Evolutionary conservation across 169 alveolate species (phyloP).

Genomic region (Plasmodium chabaudi): DNA sequence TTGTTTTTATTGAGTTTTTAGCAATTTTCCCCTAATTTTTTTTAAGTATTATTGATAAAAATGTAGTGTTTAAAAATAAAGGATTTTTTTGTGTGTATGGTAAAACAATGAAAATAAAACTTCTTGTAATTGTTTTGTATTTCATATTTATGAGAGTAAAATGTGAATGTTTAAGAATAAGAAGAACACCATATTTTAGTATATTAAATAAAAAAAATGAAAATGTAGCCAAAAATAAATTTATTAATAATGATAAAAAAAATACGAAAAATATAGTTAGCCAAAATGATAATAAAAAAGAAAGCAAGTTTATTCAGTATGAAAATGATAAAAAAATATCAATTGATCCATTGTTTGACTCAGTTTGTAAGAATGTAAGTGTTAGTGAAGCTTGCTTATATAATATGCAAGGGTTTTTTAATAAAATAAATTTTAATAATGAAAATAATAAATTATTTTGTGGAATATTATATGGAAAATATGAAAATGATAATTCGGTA

Average conservation of each 20-base stretch:
- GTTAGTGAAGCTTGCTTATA: slow-evolving; percentile 76
- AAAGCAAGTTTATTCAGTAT: slow-evolving; percentile 51
- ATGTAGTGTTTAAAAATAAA: slow-evolving; percentile 8
- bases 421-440: slow-evolving; percentile 20
- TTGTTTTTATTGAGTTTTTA: too few species aligned
- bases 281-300: slow-evolving; percentile 1
- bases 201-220: not conserved
- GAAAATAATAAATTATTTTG: slow-evolving; percentile 19
- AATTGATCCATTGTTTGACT: slow-evolving; percentile 42
- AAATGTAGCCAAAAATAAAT: not conserved
- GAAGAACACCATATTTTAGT: not conserved
- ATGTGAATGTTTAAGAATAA: slow-evolving; percentile 19
- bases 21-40: too few species aligned
- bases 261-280: not conserved
- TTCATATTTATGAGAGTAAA: slow-evolving; percentile 7
- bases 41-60: not conserved
- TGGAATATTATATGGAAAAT: slow-evolving; percentile 63
- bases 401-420: slow-evolving; percentile 59
- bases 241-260: not conserved
- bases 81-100: not conserved
- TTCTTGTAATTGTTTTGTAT: slow-evolving; percentile 6
- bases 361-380: slow-evolving; percentile 61
- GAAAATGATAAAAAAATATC: slow-evolving; percentile 54
- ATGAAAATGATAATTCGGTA: slow-evolving; percentile 35
- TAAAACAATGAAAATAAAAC: slow-evolving; percentile 30